Evolutionary conservation across 805 yeast genomes (phyloP).

Genomic region (Teunomyces tritomae): DNA sequence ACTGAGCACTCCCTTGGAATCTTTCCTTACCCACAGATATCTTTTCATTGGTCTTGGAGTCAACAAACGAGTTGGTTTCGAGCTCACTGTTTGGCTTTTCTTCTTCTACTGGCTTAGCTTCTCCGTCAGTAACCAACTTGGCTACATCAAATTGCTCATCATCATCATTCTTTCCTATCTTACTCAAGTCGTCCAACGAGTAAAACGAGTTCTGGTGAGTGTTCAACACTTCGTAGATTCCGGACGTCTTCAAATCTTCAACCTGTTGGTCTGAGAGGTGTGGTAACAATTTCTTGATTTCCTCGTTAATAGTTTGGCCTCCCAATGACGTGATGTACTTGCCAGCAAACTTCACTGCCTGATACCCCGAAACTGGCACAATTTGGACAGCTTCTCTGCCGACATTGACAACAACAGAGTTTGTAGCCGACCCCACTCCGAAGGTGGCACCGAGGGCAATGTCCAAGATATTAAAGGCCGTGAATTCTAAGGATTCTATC

Average conservation of each 20-base stretch:
- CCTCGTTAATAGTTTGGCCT: slow-evolving; percentile 59
- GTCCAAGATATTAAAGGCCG: slow-evolving; percentile 71
- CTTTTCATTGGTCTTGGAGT: slow-evolving; percentile 49
- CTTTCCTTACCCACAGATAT: slow-evolving; percentile 85
- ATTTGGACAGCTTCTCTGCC: slow-evolving; percentile 76
- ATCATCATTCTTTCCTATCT: slow-evolving; percentile 20
- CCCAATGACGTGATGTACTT: slow-evolving; percentile 52
- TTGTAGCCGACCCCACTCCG: slow-evolving; percentile 66
- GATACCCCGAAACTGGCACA: slow-evolving; percentile 75
- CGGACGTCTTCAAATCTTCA: slow-evolving; percentile 70
- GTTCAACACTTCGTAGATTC: slow-evolving; percentile 75
- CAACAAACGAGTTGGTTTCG: slow-evolving; percentile 70
- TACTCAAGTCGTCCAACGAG: slow-evolving; percentile 48
- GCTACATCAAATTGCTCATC: slow-evolving; percentile 87
- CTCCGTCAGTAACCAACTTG: slow-evolving; percentile 76
- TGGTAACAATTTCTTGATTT: slow-evolving; percentile 56
- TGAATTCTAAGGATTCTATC: slow-evolving; percentile 69
- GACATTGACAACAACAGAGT: slow-evolving; percentile 74
- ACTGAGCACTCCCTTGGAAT: slow-evolving; percentile 70
- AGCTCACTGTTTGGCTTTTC: slow-evolving; percentile 61
- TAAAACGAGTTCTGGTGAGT: slow-evolving; percentile 66
- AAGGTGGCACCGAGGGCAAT: slow-evolving; percentile 65
- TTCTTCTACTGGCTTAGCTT: slow-evolving; percentile 36
- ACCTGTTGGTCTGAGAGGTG: slow-evolving; percentile 55
- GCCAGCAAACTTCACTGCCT: slow-evolving; percentile 55